These are phyloP conservation scores for Oleoguttula mirabilis DNA, from an alignment of 495 filamentous ascomycete genomes.

Conservation along the genomic window DNA sequence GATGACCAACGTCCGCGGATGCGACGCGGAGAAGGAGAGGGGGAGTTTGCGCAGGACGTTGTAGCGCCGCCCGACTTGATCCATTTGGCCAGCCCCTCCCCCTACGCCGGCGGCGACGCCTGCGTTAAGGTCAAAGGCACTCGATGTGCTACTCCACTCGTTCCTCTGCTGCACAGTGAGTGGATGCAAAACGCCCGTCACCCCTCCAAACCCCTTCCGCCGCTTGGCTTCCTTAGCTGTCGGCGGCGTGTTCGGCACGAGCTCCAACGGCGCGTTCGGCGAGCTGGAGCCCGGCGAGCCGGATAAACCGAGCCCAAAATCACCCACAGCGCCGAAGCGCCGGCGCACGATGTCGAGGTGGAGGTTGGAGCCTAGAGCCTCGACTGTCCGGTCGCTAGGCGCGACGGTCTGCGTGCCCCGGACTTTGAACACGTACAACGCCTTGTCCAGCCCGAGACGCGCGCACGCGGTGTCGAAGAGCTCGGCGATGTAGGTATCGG, in stretches of 20 bases:
- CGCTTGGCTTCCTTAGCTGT: slow-evolving; percentile 15
- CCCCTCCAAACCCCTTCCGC: slow-evolving; percentile 6
- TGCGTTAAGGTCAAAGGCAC: slow-evolving; percentile 30
- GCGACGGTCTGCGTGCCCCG: slow-evolving; percentile 73
- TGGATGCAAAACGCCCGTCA: slow-evolving; percentile 2
- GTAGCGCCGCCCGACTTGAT: slow-evolving; percentile 61
- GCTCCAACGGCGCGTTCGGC: slow-evolving; percentile 62
- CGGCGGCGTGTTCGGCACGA: slow-evolving; percentile 32
- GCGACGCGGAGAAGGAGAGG: slow-evolving; percentile 81
- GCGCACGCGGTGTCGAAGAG: slow-evolving; percentile 84
- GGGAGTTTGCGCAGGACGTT: slow-evolving; percentile 85
- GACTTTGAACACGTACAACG: slow-evolving; percentile 77
- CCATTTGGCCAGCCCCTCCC: no score
- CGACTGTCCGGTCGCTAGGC: slow-evolving; percentile 74
- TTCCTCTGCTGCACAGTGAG: not conserved
- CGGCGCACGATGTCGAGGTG: slow-evolving; percentile 80
- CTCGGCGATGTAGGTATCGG: slow-evolving; percentile 89
- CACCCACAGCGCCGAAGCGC: slow-evolving; percentile 71
- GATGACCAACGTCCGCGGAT: slow-evolving; percentile 72
- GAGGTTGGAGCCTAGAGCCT: slow-evolving; percentile 68
- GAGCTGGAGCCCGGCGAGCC: slow-evolving; percentile 71
- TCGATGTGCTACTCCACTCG: slow-evolving; percentile 2
- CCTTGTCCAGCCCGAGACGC: slow-evolving; percentile 80
- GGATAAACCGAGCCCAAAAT: slow-evolving; percentile 48
- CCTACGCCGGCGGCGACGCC: slow-evolving; percentile 22